These are phyloP conservation scores for Diaporthe amygdali DNA, from an alignment of 2,329 filamentous ascomycete genomes.

Conservation along the genomic window DNA sequence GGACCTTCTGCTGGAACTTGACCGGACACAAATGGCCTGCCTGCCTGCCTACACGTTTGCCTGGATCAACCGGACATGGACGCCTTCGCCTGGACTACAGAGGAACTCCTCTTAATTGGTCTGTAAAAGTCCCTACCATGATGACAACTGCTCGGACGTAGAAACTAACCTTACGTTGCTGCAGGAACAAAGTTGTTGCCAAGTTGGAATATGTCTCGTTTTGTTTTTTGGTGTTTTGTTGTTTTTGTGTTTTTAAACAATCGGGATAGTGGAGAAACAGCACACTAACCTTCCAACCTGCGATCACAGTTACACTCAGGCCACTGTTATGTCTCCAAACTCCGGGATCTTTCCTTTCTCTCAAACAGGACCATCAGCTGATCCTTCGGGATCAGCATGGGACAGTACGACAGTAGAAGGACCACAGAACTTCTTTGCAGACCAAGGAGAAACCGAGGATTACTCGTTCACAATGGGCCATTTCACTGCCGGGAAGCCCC, in stretches of 20 bases:
- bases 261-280: slow-evolving; percentile 52
- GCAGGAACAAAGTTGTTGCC: slow-evolving; percentile 64
- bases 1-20: too few species aligned
- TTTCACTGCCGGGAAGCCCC: slow-evolving; percentile 58
- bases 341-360: slow-evolving; percentile 62
- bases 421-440: slow-evolving; percentile 63
- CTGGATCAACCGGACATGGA: slow-evolving; percentile 20
- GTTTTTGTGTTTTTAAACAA: slow-evolving; percentile 34
- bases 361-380: slow-evolving; percentile 62
- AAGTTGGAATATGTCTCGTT: slow-evolving; percentile 40
- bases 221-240: slow-evolving; percentile 39
- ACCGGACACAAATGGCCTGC: too few species aligned
- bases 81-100: neutral
- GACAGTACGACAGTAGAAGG: slow-evolving; percentile 59
- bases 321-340: slow-evolving; percentile 56
- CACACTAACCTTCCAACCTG: slow-evolving; percentile 61
- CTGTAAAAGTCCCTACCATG: slow-evolving; percentile 39
- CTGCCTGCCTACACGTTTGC: neutral
- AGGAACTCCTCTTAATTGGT: slow-evolving; percentile 37
- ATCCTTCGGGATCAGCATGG: slow-evolving; percentile 61
- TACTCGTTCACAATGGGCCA: slow-evolving; percentile 59
- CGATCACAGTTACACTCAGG: slow-evolving; percentile 62
- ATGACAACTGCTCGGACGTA: neutral
- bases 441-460: slow-evolving; percentile 60
- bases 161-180: slow-evolving; percentile 39